Percentiles rank a stretch among this genome's conserved stretches.
Evolutionary conservation across 768 basidiomycete species (phyloP).

Genomic region (Strobilomyces dryophilus): DNA sequence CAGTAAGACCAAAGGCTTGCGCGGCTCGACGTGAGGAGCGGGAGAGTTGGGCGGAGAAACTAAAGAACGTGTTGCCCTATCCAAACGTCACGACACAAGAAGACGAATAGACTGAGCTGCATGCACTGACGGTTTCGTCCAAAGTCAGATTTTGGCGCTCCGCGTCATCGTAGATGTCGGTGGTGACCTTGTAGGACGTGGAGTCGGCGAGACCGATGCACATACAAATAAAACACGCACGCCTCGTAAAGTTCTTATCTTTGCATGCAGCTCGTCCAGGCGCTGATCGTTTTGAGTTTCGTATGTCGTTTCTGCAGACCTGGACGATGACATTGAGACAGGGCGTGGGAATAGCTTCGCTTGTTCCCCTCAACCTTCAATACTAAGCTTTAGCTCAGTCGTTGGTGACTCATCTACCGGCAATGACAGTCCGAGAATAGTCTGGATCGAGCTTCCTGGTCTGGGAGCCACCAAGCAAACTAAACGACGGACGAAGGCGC

Average conservation of each 20-base stretch:
- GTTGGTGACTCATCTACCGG: too few species aligned
- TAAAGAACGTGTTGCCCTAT: slow-evolving; percentile 63
- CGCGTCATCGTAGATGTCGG: slow-evolving; percentile 80
- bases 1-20: slow-evolving; percentile 65
- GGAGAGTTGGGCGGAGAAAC: slow-evolving; percentile 57
- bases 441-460: slow-evolving; percentile 26
- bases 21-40: slow-evolving; percentile 68
- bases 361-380: too few species aligned
- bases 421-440: slow-evolving; percentile 24
- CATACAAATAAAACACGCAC: slow-evolving; percentile 37
- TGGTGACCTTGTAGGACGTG: slow-evolving; percentile 59
- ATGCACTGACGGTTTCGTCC: slow-evolving; percentile 62
- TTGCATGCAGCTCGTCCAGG: slow-evolving; percentile 80
- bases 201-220: not conserved
- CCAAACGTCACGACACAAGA: not conserved
- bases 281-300: slow-evolving; percentile 84
- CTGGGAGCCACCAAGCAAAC: slow-evolving; percentile 11
- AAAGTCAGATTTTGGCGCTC: slow-evolving; percentile 78
- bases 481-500: not conserved
- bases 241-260: slow-evolving; percentile 77
- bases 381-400: too few species aligned
- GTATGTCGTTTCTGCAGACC: slow-evolving; percentile 64
- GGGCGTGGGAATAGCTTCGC: slow-evolving; percentile 19
- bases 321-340: slow-evolving; percentile 34
- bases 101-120: not conserved